These are phyloP conservation scores for Hansenula sp. DNA, from an alignment of 1,139 yeast genomes.

Conservation along the genomic window DNA sequence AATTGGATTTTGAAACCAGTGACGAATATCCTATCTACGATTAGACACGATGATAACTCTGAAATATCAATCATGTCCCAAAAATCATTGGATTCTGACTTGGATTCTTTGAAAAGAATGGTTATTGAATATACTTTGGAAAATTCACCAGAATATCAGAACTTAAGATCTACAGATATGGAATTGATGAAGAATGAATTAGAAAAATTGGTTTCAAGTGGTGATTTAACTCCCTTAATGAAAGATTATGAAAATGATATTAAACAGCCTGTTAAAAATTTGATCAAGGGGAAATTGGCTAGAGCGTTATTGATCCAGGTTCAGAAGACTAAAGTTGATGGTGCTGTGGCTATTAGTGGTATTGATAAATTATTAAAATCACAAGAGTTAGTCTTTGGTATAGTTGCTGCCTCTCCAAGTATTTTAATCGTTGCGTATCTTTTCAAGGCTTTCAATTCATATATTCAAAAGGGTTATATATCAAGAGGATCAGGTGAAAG, in stretches of 20 bases:
- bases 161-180: slow-evolving; percentile 14
- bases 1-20: slow-evolving; percentile 86
- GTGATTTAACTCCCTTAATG: slow-evolving; percentile 79
- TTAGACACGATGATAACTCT: slow-evolving; percentile 69
- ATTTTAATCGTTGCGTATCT: slow-evolving; percentile 51
- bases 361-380: slow-evolving; percentile 85
- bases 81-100: slow-evolving; percentile 73
- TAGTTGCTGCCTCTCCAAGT: slow-evolving; percentile 86
- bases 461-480: slow-evolving; percentile 35
- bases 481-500: slow-evolving; percentile 18
- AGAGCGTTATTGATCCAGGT: slow-evolving; percentile 81
- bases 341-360: slow-evolving; percentile 84
- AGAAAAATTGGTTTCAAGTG: slow-evolving; percentile 46
- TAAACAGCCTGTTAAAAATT: slow-evolving; percentile 61
- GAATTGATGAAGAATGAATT: slow-evolving; percentile 21
- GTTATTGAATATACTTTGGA: slow-evolving; percentile 68
- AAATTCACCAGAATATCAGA: slow-evolving; percentile 26
- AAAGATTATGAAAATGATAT: slow-evolving; percentile 75
- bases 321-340: slow-evolving; percentile 94
- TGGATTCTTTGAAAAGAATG: slow-evolving; percentile 84
- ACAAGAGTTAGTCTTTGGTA: slow-evolving; percentile 89
- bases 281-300: slow-evolving; percentile 65
- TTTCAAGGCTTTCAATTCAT: slow-evolving; percentile 23
- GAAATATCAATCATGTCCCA: slow-evolving; percentile 75
- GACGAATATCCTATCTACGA: slow-evolving; percentile 69